Percentiles rank a stretch among this genome's conserved stretches.
Conservation (phyloP, 2,329 filamentous ascomycete genomes). For the Scolecobasidium constrictum region DNA sequence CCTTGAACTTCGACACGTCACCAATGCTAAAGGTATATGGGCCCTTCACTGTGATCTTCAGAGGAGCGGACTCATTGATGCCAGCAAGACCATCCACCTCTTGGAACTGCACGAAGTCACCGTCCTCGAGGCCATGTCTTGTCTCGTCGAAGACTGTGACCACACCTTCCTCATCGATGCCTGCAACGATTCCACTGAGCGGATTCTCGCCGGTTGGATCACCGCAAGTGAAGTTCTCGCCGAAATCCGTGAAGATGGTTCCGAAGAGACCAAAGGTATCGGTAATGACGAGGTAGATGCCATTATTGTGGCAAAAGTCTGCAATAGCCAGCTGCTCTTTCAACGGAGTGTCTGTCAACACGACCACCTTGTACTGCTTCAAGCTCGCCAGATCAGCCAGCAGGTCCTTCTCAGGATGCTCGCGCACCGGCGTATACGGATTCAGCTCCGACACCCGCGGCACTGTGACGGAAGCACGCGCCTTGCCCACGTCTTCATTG, state of each 20-base stretch:
- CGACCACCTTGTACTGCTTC: constrained; percentile 85
- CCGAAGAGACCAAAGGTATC: constrained; percentile 94
- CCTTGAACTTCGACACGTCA: constrained; percentile 68
- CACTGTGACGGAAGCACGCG: constrained; percentile 74
- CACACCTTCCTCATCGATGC: constrained; percentile 77
- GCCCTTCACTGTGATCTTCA: constrained; percentile 84
- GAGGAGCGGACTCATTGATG: constrained; percentile 71
- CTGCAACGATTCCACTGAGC: constrained; percentile 77
- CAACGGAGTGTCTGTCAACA: constrained; percentile 75
- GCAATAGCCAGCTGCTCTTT: constrained; percentile 73
- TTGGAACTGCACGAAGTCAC: constrained; percentile 89
- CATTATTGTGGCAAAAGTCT: constrained; percentile 89
- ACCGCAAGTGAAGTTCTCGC: constrained; percentile 80
- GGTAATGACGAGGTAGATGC: constrained; percentile 78
- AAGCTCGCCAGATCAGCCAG: constrained; percentile 68
- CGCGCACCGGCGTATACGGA: constrained; percentile 81
- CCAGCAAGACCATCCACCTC: constrained; percentile 88
- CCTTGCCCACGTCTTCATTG: constrained; percentile 79
- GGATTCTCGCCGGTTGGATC: constrained; percentile 87
- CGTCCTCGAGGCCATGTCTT: constrained; percentile 88
- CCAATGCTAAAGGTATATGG: constrained; percentile 97
- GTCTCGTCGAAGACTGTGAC: constrained; percentile 93
- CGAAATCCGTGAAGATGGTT: constrained; percentile 94
- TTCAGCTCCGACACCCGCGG: constrained; percentile 91
- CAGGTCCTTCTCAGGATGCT: constrained; percentile 56